phyloP scores from a whole-genome alignment of 2,329 filamentous ascomycete genomes.

The Endocalyx cinctus region DNA sequence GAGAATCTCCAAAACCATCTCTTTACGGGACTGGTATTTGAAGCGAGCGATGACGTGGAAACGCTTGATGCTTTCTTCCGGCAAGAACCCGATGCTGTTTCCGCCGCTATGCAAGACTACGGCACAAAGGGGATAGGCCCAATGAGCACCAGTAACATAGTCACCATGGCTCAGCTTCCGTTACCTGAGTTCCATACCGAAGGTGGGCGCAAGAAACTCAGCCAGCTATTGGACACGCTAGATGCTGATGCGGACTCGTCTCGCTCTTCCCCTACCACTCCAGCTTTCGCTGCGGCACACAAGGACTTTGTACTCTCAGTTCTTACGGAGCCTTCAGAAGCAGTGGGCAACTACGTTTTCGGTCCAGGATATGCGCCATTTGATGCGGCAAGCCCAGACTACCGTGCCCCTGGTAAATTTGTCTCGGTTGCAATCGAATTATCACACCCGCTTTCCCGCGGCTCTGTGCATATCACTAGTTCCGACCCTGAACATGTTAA shows the following conservation, averaged over 20 bases:
- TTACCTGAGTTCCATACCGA: conserved; percentile 3
- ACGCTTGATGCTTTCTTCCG: conserved; percentile 7
- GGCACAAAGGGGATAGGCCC: conserved; percentile 3
- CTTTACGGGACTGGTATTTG: conserved; percentile 5
- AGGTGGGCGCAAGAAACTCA: conserved; percentile 1
- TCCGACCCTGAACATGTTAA: conserved; percentile 1
- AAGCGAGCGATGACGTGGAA: conserved; percentile 5
- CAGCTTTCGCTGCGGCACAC: conserved; percentile 4
- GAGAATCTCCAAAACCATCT: conserved; percentile 18
- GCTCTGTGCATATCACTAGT: conserved; percentile 13
- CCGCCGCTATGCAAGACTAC: conserved; percentile 4
- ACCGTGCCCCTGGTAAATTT: conserved; percentile 5
- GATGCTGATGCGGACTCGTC: not conserved
- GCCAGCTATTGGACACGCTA: conserved; percentile 1
- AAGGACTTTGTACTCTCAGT: conserved; percentile 1
- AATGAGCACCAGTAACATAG: conserved; percentile 2
- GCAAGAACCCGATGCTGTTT: conserved; percentile 5
- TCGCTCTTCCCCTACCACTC: conserved; percentile 2
- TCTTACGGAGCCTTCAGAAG: conserved; percentile 1
- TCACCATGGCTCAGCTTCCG: conserved; percentile 4
- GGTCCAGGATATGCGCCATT: conserved; percentile 4
- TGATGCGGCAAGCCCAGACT: not conserved
- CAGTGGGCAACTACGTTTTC: conserved; percentile 5
- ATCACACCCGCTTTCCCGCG: conserved; percentile 14
- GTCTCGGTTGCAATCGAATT: conserved; percentile 7